Percentiles rank a stretch among this genome's conserved stretches.
These are phyloP conservation scores for Leptodermis oblonga DNA, from an alignment of 257 asterid genomes.

Conservation along the genomic window DNA sequence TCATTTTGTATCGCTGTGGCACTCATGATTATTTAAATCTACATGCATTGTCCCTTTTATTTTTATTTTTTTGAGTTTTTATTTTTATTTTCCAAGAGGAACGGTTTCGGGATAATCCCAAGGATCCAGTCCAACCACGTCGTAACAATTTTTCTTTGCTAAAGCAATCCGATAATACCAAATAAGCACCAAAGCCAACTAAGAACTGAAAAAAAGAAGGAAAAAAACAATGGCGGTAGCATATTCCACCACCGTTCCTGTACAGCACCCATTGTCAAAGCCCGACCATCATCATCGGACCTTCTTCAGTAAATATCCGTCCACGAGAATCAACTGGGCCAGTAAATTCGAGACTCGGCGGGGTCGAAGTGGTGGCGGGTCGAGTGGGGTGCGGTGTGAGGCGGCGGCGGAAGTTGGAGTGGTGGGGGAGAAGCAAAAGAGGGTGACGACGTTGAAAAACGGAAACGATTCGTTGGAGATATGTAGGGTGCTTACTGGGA, in stretches of 20 bases:
- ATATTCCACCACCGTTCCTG: background rate
- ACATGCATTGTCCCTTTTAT: too few relatives aligned
- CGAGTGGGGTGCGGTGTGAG: constrained; percentile 43
- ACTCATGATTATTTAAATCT: background rate
- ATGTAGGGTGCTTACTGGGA: constrained; percentile 83
- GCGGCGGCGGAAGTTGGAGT: constrained; percentile 41
- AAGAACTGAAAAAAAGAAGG: too few relatives aligned
- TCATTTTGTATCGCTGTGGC: background rate
- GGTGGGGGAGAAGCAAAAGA: constrained; percentile 40
- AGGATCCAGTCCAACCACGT: background rate
- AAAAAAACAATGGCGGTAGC: constrained; percentile 11
- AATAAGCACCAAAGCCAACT: background rate
- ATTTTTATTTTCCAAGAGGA: background rate
- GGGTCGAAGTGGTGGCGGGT: constrained; percentile 4
- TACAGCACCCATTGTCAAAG: background rate
- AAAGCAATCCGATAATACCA: background rate
- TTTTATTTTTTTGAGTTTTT: too few relatives aligned
- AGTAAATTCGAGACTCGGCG: background rate
- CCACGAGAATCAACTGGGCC: background rate
- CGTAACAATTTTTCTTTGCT: background rate
- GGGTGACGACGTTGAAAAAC: constrained; percentile 44
- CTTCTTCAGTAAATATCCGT: background rate
- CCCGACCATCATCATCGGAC: background rate
- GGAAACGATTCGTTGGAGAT: constrained; percentile 75
- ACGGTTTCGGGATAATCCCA: background rate